A percentile compares a stretch with the other conserved stretches of the same genome.
These are phyloP conservation scores for Durusdinium trenchii DNA, from an alignment of 73 alveolate species.

Conservation along the genomic window DNA sequence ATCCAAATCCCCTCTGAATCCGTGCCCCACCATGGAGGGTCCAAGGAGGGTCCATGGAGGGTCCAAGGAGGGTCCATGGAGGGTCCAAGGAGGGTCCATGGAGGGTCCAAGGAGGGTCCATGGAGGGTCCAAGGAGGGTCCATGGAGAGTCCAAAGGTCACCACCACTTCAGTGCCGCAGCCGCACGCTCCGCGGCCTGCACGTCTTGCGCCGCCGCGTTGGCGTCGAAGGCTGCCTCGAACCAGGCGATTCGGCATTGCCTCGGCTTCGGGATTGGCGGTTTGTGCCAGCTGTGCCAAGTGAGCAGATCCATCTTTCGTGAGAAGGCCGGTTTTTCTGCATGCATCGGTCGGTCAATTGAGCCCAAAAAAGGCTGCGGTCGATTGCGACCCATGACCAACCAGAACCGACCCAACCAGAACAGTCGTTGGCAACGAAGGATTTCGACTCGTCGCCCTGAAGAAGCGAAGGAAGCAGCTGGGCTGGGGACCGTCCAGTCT, in stretches of 20 bases:
- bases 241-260: conserved; percentile 73
- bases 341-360: too few species aligned
- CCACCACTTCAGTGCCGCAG: neutral
- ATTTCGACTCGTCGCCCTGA: neutral
- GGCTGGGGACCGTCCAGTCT: conserved; percentile 1
- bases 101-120: too few species aligned
- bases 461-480: neutral
- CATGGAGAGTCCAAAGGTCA: too few species aligned
- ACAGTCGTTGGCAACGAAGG: neutral
- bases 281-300: neutral
- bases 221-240: conserved; percentile 4
- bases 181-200: neutral
- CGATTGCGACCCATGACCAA: too few species aligned
- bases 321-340: too few species aligned
- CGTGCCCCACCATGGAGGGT: too few species aligned
- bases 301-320: neutral
- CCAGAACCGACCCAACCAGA: neutral
- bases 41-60: too few species aligned
- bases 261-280: neutral
- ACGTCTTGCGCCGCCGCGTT: neutral
- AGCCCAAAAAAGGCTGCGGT: too few species aligned
- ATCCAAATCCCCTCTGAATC: too few species aligned
- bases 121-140: too few species aligned
- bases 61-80: too few species aligned
- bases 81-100: too few species aligned